These are phyloP conservation scores for Cryptosporidium felis DNA, from an alignment of 169 alveolate species.

Conservation along the genomic window DNA sequence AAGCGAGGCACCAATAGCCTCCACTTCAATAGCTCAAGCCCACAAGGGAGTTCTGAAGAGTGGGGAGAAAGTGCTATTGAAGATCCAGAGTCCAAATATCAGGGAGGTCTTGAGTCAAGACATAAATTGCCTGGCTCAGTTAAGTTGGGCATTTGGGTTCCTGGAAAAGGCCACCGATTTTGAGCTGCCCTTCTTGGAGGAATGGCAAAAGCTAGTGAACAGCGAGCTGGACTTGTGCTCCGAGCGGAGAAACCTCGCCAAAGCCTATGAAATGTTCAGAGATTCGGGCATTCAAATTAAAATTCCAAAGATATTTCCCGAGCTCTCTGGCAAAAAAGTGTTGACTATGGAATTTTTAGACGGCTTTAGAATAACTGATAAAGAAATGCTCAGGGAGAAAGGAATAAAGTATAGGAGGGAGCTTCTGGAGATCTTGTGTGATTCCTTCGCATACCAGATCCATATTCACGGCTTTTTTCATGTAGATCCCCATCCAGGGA, in stretches of 20 bases:
- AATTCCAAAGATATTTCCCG: slow-evolving; percentile 83
- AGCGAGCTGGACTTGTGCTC: slow-evolving; percentile 84
- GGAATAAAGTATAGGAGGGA: slow-evolving; percentile 69
- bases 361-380: slow-evolving; percentile 88
- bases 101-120: slow-evolving; percentile 81
- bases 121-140: slow-evolving; percentile 78
- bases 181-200: slow-evolving; percentile 79
- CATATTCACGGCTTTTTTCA: slow-evolving; percentile 86
- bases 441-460: slow-evolving; percentile 80
- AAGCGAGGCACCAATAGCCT: slow-evolving; percentile 80
- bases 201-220: slow-evolving; percentile 86
- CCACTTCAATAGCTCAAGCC: slow-evolving; percentile 88
- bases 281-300: slow-evolving; percentile 80
- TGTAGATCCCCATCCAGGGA: slow-evolving; percentile 94
- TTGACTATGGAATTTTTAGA: slow-evolving; percentile 89
- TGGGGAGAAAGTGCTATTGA: slow-evolving; percentile 80
- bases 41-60: slow-evolving; percentile 79
- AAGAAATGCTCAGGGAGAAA: slow-evolving; percentile 67
- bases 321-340: slow-evolving; percentile 81
- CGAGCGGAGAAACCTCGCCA: slow-evolving; percentile 82
- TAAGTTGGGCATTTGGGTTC: slow-evolving; percentile 82
- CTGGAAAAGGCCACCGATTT: slow-evolving; percentile 76
- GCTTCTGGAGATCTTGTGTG: slow-evolving; percentile 74
- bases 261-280: slow-evolving; percentile 79
- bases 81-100: slow-evolving; percentile 83